phyloP scores from a whole-genome alignment of 2,329 filamentous ascomycete genomes.

The Cercospora janseana region DNA sequence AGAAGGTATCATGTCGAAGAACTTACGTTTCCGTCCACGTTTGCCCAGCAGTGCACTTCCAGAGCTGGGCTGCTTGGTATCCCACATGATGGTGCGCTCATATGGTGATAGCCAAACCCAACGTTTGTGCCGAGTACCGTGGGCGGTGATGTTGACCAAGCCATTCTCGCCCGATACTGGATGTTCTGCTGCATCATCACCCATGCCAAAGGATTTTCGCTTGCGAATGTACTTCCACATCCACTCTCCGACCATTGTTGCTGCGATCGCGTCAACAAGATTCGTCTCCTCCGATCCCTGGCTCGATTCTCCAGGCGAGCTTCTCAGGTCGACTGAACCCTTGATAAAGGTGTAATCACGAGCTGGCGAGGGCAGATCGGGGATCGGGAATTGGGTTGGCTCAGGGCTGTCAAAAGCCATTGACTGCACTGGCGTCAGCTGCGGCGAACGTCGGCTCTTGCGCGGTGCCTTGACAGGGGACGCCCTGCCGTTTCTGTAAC shows the following conservation, averaged over 20 bases:
- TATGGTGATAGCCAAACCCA: slow-evolving; percentile 99
- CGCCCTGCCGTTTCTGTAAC: slow-evolving; percentile 56
- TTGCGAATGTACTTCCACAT: slow-evolving; percentile 89
- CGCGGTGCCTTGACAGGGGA: slow-evolving; percentile 47
- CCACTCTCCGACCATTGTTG: slow-evolving; percentile 98
- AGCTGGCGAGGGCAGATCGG: slow-evolving; percentile 34
- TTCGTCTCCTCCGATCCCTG: slow-evolving; percentile 48
- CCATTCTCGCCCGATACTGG: slow-evolving; percentile 56
- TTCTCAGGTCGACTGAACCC: slow-evolving; percentile 27
- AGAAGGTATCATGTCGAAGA: slow-evolving; percentile 6
- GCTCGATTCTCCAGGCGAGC: slow-evolving; percentile 19
- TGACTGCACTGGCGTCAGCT: slow-evolving; percentile 39
- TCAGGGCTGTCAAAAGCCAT: slow-evolving; percentile 38
- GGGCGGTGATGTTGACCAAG: slow-evolving; percentile 63
- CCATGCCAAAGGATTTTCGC: slow-evolving; percentile 84
- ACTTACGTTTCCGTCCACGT: slow-evolving; percentile 88
- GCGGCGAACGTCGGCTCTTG: slow-evolving; percentile 33
- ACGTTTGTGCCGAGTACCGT: slow-evolving; percentile 76
- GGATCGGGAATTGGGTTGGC: slow-evolving; percentile 37
- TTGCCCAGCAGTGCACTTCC: slow-evolving; percentile 89
- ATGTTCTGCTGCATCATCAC: slow-evolving; percentile 50
- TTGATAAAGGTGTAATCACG: slow-evolving; percentile 27
- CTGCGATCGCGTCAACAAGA: slow-evolving; percentile 93
- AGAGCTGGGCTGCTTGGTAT: slow-evolving; percentile 90
- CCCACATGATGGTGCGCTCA: slow-evolving; percentile 95